Evolutionary conservation across 83 land plant genomes (phyloP).

Genomic region (Thuja plicata): DNA sequence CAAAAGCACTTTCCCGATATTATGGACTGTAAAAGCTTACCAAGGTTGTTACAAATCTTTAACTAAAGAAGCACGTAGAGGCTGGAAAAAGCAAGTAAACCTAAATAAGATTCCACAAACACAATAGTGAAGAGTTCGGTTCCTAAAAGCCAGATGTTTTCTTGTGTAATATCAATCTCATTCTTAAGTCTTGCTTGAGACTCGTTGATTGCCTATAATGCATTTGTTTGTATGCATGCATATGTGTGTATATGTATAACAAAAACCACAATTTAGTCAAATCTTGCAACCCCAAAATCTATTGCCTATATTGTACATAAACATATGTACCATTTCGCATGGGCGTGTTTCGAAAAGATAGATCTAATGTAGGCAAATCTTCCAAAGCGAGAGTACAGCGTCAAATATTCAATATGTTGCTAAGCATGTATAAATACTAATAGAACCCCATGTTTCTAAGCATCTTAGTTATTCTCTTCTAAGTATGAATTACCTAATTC

Average conservation of each 20-base stretch:
- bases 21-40: too few relatives aligned
- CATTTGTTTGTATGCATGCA: background rate
- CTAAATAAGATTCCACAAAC: background rate
- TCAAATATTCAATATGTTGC: background rate
- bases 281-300: background rate
- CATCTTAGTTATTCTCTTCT: background rate
- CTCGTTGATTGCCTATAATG: background rate
- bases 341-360: background rate
- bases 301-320: background rate
- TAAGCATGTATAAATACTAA: background rate
- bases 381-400: background rate
- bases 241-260: too few relatives aligned
- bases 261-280: too few relatives aligned
- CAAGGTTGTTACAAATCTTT: too few relatives aligned
- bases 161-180: background rate
- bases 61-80: background rate
- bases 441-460: background rate
- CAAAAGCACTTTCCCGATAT: too few relatives aligned
- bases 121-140: background rate
- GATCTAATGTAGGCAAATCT: too few relatives aligned
- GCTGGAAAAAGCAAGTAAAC: background rate
- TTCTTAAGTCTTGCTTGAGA: background rate
- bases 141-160: background rate
- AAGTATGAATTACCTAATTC: background rate
- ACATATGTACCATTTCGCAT: background rate